Conservation (phyloP, 257 asterid species). For the Ilex asprella region DNA sequence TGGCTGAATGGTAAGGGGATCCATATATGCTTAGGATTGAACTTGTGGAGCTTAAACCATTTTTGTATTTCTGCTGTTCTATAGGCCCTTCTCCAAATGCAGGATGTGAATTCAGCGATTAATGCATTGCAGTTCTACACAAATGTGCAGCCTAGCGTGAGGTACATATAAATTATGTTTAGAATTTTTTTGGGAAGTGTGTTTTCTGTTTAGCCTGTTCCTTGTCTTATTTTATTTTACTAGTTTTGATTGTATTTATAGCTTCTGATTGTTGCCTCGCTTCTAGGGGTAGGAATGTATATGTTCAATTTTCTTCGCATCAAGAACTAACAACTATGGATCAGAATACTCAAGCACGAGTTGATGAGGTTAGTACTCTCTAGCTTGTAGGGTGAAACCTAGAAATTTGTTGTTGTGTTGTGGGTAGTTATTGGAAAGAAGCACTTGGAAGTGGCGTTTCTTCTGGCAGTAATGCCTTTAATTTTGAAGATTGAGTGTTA, state of each 20-base stretch:
- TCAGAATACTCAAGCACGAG: slow-evolving; percentile 48
- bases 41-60: slow-evolving; percentile 8
- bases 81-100: slow-evolving; percentile 99
- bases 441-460: too few relatives aligned
- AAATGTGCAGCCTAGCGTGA: slow-evolving; percentile 83
- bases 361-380: slow-evolving; percentile 72
- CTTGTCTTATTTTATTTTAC: too few relatives aligned
- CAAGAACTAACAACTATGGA: slow-evolving; percentile 4
- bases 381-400: too few relatives aligned
- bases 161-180: slow-evolving; percentile 28
- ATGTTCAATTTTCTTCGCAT: neutral
- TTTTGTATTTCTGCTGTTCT: slow-evolving; percentile 6
- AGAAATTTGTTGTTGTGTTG: too few relatives aligned
- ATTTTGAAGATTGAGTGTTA: too few relatives aligned
- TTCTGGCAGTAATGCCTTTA: too few relatives aligned
- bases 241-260: too few relatives aligned
- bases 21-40: neutral
- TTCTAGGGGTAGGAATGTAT: neutral
- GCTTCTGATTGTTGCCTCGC: neutral
- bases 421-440: too few relatives aligned
- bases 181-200: neutral
- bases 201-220: too few relatives aligned
- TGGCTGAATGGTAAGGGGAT: slow-evolving; percentile 1
- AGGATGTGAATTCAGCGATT: slow-evolving; percentile 82
- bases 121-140: slow-evolving; percentile 79